phyloP scores from a whole-genome alignment of 345 rosid genomes.

The Nephelium lappaceum region DNA sequence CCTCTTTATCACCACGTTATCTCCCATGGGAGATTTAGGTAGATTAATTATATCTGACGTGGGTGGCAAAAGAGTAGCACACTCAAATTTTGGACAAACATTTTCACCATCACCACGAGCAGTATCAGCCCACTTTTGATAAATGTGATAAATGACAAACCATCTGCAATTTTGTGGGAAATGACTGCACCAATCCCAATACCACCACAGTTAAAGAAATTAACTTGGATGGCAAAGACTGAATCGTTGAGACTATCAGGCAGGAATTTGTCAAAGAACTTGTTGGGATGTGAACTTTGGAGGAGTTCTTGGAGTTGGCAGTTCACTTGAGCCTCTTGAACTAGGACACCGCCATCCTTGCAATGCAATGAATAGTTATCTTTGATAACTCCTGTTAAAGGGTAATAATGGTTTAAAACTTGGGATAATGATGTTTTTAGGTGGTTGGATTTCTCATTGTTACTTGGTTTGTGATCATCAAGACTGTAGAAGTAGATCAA shows the following conservation, averaged over 20 bases:
- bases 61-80: constrained; percentile 27
- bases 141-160: background rate
- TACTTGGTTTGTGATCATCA: too few species aligned
- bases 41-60: too few species aligned
- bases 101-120: constrained; percentile 1
- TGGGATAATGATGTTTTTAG: too few species aligned
- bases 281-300: too few species aligned
- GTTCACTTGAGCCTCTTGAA: background rate
- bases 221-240: background rate
- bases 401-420: too few species aligned
- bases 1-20: too few species aligned
- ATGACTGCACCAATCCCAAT: background rate
- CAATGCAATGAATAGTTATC: constrained; percentile 26
- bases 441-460: too few species aligned
- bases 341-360: background rate
- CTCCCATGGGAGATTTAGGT: too few species aligned
- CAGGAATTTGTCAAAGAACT: background rate
- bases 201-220: background rate
- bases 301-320: background rate
- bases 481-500: too few species aligned
- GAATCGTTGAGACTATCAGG: background rate
- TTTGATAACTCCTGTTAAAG: too few species aligned
- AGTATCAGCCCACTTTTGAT: background rate
- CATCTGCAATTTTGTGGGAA: background rate
- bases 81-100: constrained; percentile 32